A percentile compares a stretch with the other conserved stretches of the same genome.
These are phyloP conservation scores for Halophytophthora polymorphica DNA, from an alignment of 352 stramenopile species.

Conservation along the genomic window DNA sequence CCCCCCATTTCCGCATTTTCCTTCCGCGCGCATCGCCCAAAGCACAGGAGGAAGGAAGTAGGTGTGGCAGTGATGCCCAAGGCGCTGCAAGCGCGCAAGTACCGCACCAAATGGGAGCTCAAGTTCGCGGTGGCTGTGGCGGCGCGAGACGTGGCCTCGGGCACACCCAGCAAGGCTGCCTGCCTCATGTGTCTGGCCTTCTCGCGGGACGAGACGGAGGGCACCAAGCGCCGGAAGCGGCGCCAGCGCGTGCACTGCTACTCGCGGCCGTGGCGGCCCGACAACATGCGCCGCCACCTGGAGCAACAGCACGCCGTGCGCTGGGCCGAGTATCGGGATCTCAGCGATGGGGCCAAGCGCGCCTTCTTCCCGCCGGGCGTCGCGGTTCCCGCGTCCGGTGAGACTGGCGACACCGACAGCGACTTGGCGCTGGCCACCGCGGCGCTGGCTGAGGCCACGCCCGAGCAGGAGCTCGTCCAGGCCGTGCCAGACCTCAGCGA, in stretches of 20 bases:
- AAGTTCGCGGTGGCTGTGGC: conserved; percentile 18
- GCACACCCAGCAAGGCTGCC: conserved; percentile 8
- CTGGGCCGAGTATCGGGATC: conserved; percentile 15
- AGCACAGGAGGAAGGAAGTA: no score
- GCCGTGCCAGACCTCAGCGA: conserved; percentile 2
- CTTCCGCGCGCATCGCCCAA: no score
- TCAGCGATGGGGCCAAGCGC: conserved; percentile 14
- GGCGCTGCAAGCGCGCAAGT: conserved; percentile 4
- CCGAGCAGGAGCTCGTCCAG: not conserved
- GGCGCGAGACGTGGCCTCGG: conserved; percentile 9
- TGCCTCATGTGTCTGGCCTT: conserved; percentile 23
- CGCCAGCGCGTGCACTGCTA: conserved; percentile 22
- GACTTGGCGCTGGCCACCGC: conserved; percentile 4
- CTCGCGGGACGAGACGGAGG: conserved; percentile 17
- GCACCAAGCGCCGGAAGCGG: conserved; percentile 21
- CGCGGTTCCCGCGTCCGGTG: not conserved
- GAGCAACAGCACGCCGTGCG: conserved; percentile 23
- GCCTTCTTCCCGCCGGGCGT: conserved; percentile 20
- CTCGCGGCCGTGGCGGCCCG: conserved; percentile 23
- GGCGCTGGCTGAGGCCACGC: not conserved
- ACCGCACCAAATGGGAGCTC: conserved; percentile 16
- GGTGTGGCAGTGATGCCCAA: not conserved
- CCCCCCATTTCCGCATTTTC: not conserved
- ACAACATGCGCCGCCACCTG: conserved; percentile 32
- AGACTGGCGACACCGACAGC: not conserved